Evolutionary conservation across 164 flowering plant species (phyloP), one percentile per base, ranked within the genome.

Genomic region (Magnolia officinalis): DNA sequence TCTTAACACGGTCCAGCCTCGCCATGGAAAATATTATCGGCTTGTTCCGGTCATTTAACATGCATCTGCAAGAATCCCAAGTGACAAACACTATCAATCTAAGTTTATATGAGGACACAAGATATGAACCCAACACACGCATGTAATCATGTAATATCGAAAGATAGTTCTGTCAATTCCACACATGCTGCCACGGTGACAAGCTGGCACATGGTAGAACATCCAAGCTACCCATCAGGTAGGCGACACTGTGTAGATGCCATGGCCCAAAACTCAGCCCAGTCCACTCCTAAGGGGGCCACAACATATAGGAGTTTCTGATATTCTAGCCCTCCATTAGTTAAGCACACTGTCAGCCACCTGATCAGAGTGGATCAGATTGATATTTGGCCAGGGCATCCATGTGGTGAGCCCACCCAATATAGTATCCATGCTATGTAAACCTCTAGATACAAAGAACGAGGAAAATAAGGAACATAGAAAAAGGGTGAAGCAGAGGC

Each of bases 1-100:
- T 96, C 89, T 96, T 96, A 63, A 96, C 99, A 19, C 89, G 87
- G 82, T 96, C 99, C 67, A 96, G 79, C 82, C 99, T 87, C 11
- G 99, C 99, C 99, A 96, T 96, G 23, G 99, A 91, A 83, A 96
- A 96, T 45, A 96, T 80, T 67, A 94, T 92, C 23, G 98, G 99
- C 89, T 96, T 96, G 77, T 71, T 89, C 52, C 85, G 85, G 82
- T 96, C 99, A 14, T 87, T 88, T 73, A 96, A 77, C 67, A 90
- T 89, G 74, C 98, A 86, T 68, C 99, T 96, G 88, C 79, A 70
- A 24, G 11, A 76, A 71, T 5, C 59, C 55, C 64, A 5, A 68
- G 71, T 11, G 31, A 68, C 16, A 29, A 26, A 23, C 16, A 67
- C 37, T 67, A 13, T 14, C 50, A 1, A 8, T 26, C 7, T 31